A percentile compares a stretch with the other conserved stretches of the same genome.
These are phyloP conservation scores for Benincasa hispida DNA, from an alignment of 306 rosid genomes.

Conservation along the genomic window DNA sequence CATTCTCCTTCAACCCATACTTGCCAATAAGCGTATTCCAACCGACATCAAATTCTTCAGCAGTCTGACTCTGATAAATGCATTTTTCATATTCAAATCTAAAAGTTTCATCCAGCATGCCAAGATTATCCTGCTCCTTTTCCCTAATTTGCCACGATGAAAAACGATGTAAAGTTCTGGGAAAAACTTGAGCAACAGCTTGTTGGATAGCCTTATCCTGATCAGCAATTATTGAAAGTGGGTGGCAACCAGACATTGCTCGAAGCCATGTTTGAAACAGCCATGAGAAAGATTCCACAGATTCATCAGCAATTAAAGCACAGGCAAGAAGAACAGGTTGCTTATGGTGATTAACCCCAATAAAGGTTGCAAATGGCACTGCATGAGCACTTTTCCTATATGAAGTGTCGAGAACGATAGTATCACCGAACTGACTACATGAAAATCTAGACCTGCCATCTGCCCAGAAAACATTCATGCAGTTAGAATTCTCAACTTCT, in stretches of 20 bases:
- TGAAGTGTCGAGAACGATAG: conserved; percentile 62
- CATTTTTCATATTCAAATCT: conserved; percentile 68
- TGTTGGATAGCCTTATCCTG: conserved; percentile 71
- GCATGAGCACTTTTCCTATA: conserved; percentile 55
- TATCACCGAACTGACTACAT: conserved; percentile 88
- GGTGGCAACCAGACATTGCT: conserved; percentile 67
- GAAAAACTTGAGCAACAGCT: conserved; percentile 63
- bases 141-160: conserved; percentile 82
- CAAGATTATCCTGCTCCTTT: conserved; percentile 53
- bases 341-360: conserved; percentile 87
- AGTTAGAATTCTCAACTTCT: conserved; percentile 58
- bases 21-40: conserved; percentile 61
- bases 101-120: conserved; percentile 46
- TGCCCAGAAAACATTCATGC: conserved; percentile 96
- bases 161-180: conserved; percentile 66
- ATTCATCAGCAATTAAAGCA: conserved; percentile 82
- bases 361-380: conserved; percentile 83
- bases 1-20: conserved; percentile 61
- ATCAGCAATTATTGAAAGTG: conserved; percentile 78
- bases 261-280: conserved; percentile 83
- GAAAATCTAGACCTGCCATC: conserved; percentile 94
- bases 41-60: conserved; percentile 58
- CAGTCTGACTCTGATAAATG: conserved; percentile 55
- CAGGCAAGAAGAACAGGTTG: conserved; percentile 95
- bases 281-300: conserved; percentile 84